Evolutionary conservation across 805 yeast species (phyloP).

Genomic region (Pichia deserticola): DNA sequence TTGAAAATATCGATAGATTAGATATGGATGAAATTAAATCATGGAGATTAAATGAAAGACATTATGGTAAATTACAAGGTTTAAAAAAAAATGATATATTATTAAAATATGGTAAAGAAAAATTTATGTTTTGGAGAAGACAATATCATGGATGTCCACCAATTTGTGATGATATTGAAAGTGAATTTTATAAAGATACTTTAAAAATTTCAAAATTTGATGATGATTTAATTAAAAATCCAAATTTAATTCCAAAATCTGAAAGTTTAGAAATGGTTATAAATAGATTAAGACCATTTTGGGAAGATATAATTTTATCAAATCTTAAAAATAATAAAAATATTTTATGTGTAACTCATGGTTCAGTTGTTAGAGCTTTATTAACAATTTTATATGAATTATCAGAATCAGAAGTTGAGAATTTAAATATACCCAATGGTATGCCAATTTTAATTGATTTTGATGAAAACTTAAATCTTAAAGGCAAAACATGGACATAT

Average conservation of each 20-base stretch:
- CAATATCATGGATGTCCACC: conserved; percentile 73
- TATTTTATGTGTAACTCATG: conserved; percentile 71
- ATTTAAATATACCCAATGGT: conserved; percentile 76
- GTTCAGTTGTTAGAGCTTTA: conserved; percentile 71
- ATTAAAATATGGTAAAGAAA: conserved; percentile 58
- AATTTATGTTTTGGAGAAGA: conserved; percentile 75
- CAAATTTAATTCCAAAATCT: conserved; percentile 53
- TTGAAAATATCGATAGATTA: conserved; percentile 45
- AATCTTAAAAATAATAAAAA: conserved; percentile 44
- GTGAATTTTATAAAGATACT: conserved; percentile 32
- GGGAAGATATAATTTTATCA: conserved; percentile 42
- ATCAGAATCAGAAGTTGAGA: conserved; percentile 60
- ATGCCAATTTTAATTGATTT: conserved; percentile 63
- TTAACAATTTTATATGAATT: conserved; percentile 61
- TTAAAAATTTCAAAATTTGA: conserved; percentile 20
- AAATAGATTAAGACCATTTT: conserved; percentile 56
- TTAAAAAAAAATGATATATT: conserved; percentile 62
- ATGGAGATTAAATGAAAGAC: conserved; percentile 81
- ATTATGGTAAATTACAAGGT: conserved; percentile 79
- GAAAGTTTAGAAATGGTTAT: conserved; percentile 72
- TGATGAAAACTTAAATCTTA: conserved; percentile 31
- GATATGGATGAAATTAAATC: conserved; percentile 49
- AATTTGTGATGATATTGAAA: conserved; percentile 20
- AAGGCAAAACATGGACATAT: conserved; percentile 43
- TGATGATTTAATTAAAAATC: conserved; percentile 24